These are phyloP conservation scores for Udeniomyces megalosporus DNA, from an alignment of 768 basidiomycete genomes.

Conservation along the genomic window DNA sequence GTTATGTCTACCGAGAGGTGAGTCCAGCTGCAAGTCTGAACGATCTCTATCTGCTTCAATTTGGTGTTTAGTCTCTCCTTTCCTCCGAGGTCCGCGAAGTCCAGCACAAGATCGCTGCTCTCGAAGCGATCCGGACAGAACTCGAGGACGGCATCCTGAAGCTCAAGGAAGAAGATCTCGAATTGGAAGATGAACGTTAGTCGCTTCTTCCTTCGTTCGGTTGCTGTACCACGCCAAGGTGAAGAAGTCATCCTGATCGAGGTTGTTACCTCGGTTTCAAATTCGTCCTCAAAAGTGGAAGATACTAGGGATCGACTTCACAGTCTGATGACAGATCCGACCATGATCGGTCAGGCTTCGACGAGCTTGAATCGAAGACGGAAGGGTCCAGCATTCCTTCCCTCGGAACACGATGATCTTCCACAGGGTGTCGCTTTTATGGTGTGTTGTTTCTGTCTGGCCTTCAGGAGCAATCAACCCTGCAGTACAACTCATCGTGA, in stretches of 20 bases:
- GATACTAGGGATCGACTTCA: slow-evolving; percentile 54
- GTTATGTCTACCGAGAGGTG: background rate
- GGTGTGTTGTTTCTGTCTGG: slow-evolving; percentile 40
- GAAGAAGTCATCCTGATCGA: background rate
- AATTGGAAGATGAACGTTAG: slow-evolving; percentile 89
- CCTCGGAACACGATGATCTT: slow-evolving; percentile 90
- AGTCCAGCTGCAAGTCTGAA: background rate
- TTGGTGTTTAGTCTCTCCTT: slow-evolving; percentile 49
- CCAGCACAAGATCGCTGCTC: slow-evolving; percentile 67
- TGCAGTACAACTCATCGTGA: background rate
- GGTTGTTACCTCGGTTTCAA: background rate
- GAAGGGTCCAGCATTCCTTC: slow-evolving; percentile 69
- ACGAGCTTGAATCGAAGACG: slow-evolving; percentile 1
- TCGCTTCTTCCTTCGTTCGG: slow-evolving; percentile 17
- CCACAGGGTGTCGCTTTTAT: slow-evolving; percentile 93
- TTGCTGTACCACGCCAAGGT: background rate
- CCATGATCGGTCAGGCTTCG: background rate
- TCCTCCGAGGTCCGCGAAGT: slow-evolving; percentile 78
- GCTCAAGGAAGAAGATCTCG: slow-evolving; percentile 85
- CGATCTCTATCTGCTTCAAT: background rate
- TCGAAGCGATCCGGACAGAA: slow-evolving; percentile 63
- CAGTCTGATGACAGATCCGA: background rate
- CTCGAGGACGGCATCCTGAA: slow-evolving; percentile 68
- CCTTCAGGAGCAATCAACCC: no score
- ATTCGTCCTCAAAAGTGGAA: slow-evolving; percentile 41